phyloP scores from a whole-genome alignment of 345 rosid species.

The Noccaea bulbosa region DNA sequence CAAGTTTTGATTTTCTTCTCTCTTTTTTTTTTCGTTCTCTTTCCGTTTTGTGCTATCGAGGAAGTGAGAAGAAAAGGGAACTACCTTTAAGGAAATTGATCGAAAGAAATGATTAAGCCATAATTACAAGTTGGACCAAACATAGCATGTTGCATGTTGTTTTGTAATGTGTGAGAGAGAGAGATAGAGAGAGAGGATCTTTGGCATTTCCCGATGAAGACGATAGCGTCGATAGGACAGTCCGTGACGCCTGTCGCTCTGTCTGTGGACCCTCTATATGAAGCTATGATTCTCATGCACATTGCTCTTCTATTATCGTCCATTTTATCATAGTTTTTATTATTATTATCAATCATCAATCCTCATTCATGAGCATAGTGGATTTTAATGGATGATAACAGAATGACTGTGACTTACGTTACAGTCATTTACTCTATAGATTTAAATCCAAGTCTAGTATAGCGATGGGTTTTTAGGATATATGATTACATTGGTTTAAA shows the following conservation, averaged over 20 bases:
- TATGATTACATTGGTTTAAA: neutral
- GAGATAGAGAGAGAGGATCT: conserved; percentile 42
- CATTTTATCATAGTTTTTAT: neutral
- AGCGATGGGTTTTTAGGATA: conserved; percentile 1
- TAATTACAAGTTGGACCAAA: conserved; percentile 52
- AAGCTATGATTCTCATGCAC: conserved; percentile 46
- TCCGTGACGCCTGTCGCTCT: conserved; percentile 69
- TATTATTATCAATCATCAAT: neutral
- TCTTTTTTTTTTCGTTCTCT: too few species aligned
- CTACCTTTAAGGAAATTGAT: conserved; percentile 50
- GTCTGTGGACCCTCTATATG: conserved; percentile 41
- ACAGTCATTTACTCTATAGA: neutral
- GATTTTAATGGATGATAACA: too few species aligned
- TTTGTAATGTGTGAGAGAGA: conserved; percentile 27
- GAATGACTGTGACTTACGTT: conserved; percentile 1
- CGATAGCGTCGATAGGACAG: conserved; percentile 59
- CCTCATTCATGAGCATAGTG: conserved; percentile 14
- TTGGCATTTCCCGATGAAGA: conserved; percentile 53
- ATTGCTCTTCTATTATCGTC: conserved; percentile 35
- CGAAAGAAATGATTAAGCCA: conserved; percentile 59
- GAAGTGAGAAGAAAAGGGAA: conserved; percentile 41
- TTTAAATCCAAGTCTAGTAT: conserved; percentile 25
- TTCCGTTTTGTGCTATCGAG: conserved; percentile 33
- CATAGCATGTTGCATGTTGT: conserved; percentile 49
- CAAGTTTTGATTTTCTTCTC: neutral